Evolutionary conservation across 768 basidiomycete genomes (phyloP).

Genomic region (Lentinus tigrinus): DNA sequence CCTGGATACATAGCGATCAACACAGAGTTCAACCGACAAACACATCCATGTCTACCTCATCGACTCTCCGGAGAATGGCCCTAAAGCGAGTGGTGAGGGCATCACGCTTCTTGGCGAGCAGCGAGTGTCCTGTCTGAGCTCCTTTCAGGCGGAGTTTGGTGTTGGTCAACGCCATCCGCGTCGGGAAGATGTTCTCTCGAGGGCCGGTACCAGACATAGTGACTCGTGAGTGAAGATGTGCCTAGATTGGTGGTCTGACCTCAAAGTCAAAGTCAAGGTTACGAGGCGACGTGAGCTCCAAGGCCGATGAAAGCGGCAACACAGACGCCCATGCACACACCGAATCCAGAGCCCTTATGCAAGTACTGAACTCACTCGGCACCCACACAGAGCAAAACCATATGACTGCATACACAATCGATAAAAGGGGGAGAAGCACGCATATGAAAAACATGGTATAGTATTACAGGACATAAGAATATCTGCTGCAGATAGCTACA

Average conservation of each 20-base stretch:
- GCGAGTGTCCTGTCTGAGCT: constrained; percentile 91
- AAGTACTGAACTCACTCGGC: too few relatives aligned
- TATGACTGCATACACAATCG: too few relatives aligned
- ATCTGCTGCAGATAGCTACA: too few relatives aligned
- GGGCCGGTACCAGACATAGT: constrained; percentile 87
- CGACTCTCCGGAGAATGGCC: constrained; percentile 93
- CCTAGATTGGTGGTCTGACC: neutral
- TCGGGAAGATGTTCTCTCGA: constrained; percentile 94
- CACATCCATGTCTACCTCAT: constrained; percentile 64
- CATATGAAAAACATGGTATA: too few relatives aligned
- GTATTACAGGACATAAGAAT: neutral
- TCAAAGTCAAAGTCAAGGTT: neutral
- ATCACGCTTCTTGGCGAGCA: constrained; percentile 97
- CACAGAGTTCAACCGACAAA: neutral
- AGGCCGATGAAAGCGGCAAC: neutral
- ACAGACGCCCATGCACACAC: neutral
- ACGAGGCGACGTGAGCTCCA: neutral
- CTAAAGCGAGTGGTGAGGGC: constrained; percentile 94
- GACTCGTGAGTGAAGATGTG: neutral
- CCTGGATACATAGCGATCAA: constrained; percentile 46
- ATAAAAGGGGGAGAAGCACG: too few relatives aligned
- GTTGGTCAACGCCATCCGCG: constrained; percentile 95
- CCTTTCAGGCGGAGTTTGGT: constrained; percentile 88
- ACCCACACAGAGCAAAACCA: too few relatives aligned
- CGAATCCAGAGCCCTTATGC: neutral